Evolutionary conservation across 2,329 filamentous ascomycete genomes (phyloP).

Genomic region (Penicillium sp.): DNA sequence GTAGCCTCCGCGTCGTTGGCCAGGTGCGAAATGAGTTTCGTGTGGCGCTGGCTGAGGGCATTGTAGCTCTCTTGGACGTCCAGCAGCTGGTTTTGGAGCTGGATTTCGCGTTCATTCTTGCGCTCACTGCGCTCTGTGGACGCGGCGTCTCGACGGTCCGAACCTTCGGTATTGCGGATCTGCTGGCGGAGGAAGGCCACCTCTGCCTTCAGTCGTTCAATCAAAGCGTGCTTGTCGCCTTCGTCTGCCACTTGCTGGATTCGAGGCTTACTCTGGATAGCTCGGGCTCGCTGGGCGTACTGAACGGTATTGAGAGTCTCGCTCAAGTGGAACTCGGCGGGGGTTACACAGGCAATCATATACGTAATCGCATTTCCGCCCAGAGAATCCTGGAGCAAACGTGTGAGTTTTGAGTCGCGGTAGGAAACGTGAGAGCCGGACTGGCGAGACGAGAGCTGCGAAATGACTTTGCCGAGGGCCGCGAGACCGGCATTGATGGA

Average conservation of each 20-base stretch:
- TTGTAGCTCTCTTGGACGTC: slow-evolving; percentile 95
- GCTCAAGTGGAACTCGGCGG: slow-evolving; percentile 93
- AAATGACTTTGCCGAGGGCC: slow-evolving; percentile 95
- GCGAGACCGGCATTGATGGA: slow-evolving; percentile 97
- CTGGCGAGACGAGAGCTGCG: slow-evolving; percentile 88
- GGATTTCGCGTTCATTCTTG: slow-evolving; percentile 78
- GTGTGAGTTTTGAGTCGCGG: slow-evolving; percentile 93
- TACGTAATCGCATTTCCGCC: slow-evolving; percentile 98
- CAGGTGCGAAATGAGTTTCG: slow-evolving; percentile 92
- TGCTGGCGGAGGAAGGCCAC: slow-evolving; percentile 92
- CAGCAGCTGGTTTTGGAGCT: slow-evolving; percentile 89
- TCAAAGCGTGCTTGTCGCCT: slow-evolving; percentile 87
- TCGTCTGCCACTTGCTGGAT: slow-evolving; percentile 90
- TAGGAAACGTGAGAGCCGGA: slow-evolving; percentile 92
- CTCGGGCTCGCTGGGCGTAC: slow-evolving; percentile 91
- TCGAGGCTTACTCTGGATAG: slow-evolving; percentile 94
- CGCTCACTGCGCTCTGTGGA: slow-evolving; percentile 73
- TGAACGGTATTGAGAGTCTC: slow-evolving; percentile 97
- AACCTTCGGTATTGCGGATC: slow-evolving; percentile 76
- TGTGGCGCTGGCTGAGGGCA: slow-evolving; percentile 84
- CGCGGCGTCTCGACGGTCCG: slow-evolving; percentile 55
- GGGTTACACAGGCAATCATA: slow-evolving; percentile 98
- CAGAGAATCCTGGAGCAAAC: slow-evolving; percentile 90
- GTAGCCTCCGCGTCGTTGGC: slow-evolving; percentile 71
- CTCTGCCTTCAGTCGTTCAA: slow-evolving; percentile 90